Conservation (phyloP, 2,329 filamentous ascomycete species). For the Colletotrichum brevisporum region DNA sequence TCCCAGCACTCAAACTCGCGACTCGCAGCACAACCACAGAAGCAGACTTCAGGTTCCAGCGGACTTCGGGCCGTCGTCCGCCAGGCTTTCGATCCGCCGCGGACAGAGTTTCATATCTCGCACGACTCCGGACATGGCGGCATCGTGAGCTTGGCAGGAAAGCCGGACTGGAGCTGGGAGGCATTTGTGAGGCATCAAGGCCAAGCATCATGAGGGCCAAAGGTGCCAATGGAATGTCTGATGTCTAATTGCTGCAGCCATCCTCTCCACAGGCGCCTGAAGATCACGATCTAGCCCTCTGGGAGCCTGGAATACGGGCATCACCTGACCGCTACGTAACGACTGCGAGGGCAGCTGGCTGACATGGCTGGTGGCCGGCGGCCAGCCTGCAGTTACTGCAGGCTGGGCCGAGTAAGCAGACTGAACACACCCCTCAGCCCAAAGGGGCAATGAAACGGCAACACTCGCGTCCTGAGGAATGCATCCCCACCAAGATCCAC, state of each 20-base stretch:
- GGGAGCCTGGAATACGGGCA: constrained; percentile 3
- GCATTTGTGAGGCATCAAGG: constrained; percentile 24
- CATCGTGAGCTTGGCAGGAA: constrained; percentile 27
- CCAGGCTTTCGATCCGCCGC: constrained; percentile 11
- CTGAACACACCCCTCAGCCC: constrained; percentile 16
- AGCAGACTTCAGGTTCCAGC: constrained; percentile 1
- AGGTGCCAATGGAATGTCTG: constrained; percentile 26
- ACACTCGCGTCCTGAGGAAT: constrained; percentile 27
- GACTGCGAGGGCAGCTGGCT: constrained; percentile 25
- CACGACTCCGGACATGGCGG: constrained; percentile 26
- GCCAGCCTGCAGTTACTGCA: constrained; percentile 15
- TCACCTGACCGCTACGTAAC: constrained; percentile 32
- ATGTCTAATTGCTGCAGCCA: constrained; percentile 29
- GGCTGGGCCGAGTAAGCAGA: neutral
- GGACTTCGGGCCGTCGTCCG: constrained; percentile 17
- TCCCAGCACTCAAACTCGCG: constrained; percentile 10
- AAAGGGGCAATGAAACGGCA: constrained; percentile 38
- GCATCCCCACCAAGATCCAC: constrained; percentile 27
- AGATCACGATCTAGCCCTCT: constrained; percentile 25
- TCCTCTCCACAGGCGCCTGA: constrained; percentile 15
- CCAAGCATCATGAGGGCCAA: constrained; percentile 33
- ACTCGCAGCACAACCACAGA: neutral
- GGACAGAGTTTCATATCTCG: constrained; percentile 23
- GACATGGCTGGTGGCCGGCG: constrained; percentile 36
- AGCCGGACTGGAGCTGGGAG: constrained; percentile 21